Evolutionary conservation across 106 monocot species (phyloP).

Genomic region (Dioscorea alata): DNA sequence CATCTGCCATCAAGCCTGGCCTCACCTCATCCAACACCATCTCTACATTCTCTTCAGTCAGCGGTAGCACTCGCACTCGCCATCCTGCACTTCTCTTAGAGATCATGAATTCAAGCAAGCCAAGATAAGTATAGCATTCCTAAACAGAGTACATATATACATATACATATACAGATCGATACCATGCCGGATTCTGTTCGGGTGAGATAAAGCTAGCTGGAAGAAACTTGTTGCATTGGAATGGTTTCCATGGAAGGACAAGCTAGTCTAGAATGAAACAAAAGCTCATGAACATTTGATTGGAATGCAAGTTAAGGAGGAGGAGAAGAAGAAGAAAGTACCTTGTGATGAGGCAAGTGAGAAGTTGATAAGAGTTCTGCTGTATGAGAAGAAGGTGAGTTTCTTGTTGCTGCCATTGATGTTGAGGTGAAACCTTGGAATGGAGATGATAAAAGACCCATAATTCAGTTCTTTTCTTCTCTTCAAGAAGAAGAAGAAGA

Average conservation of each 20-base stretch:
- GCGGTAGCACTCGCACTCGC: conserved; percentile 55
- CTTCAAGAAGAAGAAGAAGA: not conserved
- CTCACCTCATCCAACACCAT: conserved; percentile 84
- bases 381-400: not conserved
- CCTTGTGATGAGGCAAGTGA: not conserved
- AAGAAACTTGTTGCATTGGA: not conserved
- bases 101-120: not conserved
- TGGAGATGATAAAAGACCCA: not conserved
- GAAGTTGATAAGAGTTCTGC: not conserved
- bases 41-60: conserved; percentile 96
- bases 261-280: not conserved
- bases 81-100: not conserved
- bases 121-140: not conserved
- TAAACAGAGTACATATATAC: not conserved
- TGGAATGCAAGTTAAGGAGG: not conserved
- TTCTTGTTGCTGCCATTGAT: not conserved
- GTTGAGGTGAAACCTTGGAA: not conserved
- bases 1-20: conserved; percentile 89
- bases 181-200: not conserved
- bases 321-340: not conserved
- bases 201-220: not conserved
- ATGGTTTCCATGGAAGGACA: not conserved
- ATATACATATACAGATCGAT: not conserved
- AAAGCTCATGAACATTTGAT: not conserved
- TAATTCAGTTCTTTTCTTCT: not conserved